Evolutionary conservation across 2,329 filamentous ascomycete genomes (phyloP).

Genomic region (Tolypocladium endophyticum): DNA sequence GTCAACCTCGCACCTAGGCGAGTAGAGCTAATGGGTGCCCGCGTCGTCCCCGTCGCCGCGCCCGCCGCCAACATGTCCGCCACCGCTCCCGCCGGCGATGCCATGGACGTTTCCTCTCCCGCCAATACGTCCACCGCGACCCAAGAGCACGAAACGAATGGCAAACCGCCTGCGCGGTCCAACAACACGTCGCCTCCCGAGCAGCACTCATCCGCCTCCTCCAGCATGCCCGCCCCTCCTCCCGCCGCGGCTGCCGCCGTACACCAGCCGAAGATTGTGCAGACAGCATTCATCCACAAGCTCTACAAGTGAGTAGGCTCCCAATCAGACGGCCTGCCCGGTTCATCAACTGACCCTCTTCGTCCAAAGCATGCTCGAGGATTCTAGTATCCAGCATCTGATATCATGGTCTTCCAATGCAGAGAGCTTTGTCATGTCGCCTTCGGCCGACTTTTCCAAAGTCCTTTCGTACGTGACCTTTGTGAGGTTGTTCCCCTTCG

Average conservation of each 20-base stretch:
- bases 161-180: slow-evolving; percentile 22
- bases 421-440: slow-evolving; percentile 98
- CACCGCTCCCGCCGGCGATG: slow-evolving; percentile 46
- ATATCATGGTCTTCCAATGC: slow-evolving; percentile 93
- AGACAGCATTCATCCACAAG: slow-evolving; percentile 98
- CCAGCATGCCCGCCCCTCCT: slow-evolving; percentile 39
- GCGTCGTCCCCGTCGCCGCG: slow-evolving; percentile 46
- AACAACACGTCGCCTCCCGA: slow-evolving; percentile 29
- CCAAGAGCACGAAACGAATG: slow-evolving; percentile 31
- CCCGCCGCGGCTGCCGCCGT: slow-evolving; percentile 60
- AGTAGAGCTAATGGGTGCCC: slow-evolving; percentile 22
- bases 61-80: slow-evolving; percentile 49
- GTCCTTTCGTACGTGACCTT: slow-evolving; percentile 76
- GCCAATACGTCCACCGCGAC: slow-evolving; percentile 31
- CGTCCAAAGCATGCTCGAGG: slow-evolving; percentile 78
- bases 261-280: slow-evolving; percentile 93
- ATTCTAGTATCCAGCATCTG: slow-evolving; percentile 82
- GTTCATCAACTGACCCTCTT: not conserved
- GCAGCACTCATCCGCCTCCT: slow-evolving; percentile 18
- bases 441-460: slow-evolving; percentile 94
- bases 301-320: slow-evolving; percentile 72
- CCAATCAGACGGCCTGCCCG: not conserved
- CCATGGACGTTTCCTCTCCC: slow-evolving; percentile 51
- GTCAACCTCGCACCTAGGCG: not conserved
- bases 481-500: not conserved